phyloP scores from a whole-genome alignment of 108 stramenopile genomes.

The Nitzschia sp. region DNA sequence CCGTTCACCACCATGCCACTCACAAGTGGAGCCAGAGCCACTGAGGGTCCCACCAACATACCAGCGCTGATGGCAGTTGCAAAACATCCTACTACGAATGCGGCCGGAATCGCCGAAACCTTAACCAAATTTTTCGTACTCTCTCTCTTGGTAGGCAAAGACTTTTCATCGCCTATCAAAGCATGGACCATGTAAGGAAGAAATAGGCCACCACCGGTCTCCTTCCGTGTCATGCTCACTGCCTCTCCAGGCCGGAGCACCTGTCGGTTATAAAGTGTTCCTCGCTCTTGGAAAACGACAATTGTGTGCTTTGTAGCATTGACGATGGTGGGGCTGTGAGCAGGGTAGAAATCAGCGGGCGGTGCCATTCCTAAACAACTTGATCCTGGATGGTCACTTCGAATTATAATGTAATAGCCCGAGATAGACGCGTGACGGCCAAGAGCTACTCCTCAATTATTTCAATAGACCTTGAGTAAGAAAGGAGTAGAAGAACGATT shows the following conservation, averaged over 20 bases:
- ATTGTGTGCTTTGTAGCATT: constrained; percentile 47
- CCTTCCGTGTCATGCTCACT: constrained; percentile 31
- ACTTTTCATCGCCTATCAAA: constrained; percentile 45
- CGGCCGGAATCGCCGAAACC: constrained; percentile 47
- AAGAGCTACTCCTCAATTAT: too few species aligned
- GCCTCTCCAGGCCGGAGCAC: constrained; percentile 50
- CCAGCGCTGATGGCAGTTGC: constrained; percentile 43
- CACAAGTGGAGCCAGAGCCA: constrained; percentile 45
- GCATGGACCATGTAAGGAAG: constrained; percentile 49
- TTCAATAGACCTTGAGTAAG: too few species aligned
- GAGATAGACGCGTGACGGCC: too few species aligned
- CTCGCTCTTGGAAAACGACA: constrained; percentile 58
- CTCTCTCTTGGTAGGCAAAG: constrained; percentile 30
- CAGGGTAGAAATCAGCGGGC: constrained; percentile 4
- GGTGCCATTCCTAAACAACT: too few species aligned
- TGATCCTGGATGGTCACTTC: too few species aligned
- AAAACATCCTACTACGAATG: constrained; percentile 42
- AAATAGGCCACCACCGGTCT: constrained; percentile 32
- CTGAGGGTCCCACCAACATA: constrained; percentile 44
- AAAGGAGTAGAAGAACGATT: too few species aligned
- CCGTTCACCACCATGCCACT: constrained; percentile 53
- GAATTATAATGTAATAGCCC: too few species aligned
- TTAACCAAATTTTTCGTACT: constrained; percentile 40
- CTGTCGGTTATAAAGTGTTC: constrained; percentile 45
- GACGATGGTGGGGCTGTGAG: constrained; percentile 40